Conservation (phyloP, 1,284 basidiomycete species). For the Blastosporella zonata region DNA sequence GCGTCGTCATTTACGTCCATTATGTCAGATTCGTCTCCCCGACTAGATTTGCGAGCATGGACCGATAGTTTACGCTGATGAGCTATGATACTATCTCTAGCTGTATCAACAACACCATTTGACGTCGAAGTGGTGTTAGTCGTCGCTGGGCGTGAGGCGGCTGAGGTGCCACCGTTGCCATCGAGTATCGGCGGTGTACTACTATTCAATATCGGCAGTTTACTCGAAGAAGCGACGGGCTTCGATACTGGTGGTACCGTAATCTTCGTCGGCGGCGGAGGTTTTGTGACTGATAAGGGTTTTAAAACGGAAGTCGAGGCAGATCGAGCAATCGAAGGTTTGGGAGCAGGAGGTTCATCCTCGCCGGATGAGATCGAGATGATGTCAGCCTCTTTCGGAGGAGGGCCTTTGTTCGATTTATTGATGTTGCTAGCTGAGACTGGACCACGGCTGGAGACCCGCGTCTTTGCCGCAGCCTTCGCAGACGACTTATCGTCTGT, state of each 20-base stretch:
- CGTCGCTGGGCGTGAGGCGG: background rate
- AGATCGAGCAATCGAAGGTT: background rate
- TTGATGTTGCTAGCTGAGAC: no score
- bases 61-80: background rate
- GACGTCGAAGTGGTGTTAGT: background rate
- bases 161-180: background rate
- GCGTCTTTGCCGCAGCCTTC: background rate
- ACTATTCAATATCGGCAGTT: no score
- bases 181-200: no score
- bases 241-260: background rate
- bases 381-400: background rate
- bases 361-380: constrained; percentile 6
- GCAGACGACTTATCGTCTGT: background rate
- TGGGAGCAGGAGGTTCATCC: background rate
- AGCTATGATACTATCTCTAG: no score
- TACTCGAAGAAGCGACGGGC: background rate
- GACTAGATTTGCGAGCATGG: background rate
- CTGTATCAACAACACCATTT: background rate
- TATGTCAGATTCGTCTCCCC: background rate
- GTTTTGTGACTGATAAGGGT: background rate
- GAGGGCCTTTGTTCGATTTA: background rate
- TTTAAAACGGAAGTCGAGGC: background rate
- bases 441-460: no score
- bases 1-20: constrained; percentile 1
- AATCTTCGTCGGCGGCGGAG: background rate